Conservation (phyloP, 805 yeast genomes). For the Nakazawaea pomicola region DNA sequence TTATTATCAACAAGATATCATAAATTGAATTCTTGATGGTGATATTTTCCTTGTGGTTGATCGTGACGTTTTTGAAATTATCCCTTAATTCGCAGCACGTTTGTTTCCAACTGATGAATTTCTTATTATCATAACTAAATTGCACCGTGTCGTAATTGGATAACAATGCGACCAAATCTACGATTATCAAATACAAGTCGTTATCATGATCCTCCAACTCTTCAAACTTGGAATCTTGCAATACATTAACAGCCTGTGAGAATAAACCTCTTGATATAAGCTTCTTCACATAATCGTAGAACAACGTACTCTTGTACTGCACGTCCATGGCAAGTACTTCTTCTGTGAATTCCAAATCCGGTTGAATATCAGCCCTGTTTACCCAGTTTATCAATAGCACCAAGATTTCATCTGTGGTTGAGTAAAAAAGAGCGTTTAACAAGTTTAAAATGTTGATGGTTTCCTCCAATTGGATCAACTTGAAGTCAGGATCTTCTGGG, state of each 20-base stretch:
- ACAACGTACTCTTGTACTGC: constrained; percentile 45
- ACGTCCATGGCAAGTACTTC: constrained; percentile 35
- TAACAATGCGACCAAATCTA: constrained; percentile 35
- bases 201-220: constrained; percentile 28
- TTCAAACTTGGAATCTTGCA: constrained; percentile 38
- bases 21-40: constrained; percentile 31
- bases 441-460: constrained; percentile 52
- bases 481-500: constrained; percentile 12
- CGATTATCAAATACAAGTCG: constrained; percentile 31
- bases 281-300: constrained; percentile 56
- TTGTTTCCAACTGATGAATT: constrained; percentile 46
- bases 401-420: constrained; percentile 36
- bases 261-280: constrained; percentile 59
- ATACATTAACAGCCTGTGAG: constrained; percentile 45
- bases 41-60: constrained; percentile 17
- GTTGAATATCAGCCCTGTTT: constrained; percentile 64
- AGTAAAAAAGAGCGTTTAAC: constrained; percentile 47
- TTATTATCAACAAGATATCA: constrained; percentile 37
- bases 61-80: constrained; percentile 22
- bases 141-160: constrained; percentile 31
- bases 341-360: constrained; percentile 46
- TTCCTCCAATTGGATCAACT: constrained; percentile 30
- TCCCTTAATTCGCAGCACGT: constrained; percentile 47
- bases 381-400: constrained; percentile 54
- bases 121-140: constrained; percentile 32